Evolutionary conservation across 176 grass and related monocot species (phyloP).

Genomic region (Oryza officinalis): DNA sequence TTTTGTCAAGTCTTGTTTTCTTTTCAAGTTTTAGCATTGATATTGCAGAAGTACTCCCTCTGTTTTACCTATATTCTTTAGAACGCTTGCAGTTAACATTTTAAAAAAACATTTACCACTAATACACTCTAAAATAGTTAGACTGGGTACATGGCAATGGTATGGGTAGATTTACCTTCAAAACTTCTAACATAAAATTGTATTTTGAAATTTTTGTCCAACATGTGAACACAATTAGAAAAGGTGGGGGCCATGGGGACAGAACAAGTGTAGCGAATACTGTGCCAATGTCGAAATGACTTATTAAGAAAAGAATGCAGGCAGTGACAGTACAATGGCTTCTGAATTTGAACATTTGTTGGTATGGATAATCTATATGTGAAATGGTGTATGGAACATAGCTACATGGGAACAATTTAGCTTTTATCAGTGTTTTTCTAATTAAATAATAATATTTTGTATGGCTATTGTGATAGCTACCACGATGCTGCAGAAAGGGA

Average conservation of each 20-base stretch:
- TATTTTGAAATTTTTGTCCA: not conserved
- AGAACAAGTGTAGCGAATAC: not conserved
- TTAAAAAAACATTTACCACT: not conserved
- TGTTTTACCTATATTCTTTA: not conserved
- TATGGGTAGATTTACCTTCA: not conserved
- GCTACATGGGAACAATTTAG: not conserved
- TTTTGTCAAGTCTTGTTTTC: conserved; percentile 5
- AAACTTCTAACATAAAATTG: not conserved
- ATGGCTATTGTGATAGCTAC: conserved; percentile 63
- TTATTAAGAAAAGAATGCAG: not conserved
- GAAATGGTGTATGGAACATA: conserved; percentile 12
- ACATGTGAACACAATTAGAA: not conserved
- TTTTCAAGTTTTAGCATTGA: conserved; percentile 22
- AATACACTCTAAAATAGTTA: not conserved
- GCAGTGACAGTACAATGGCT: not conserved
- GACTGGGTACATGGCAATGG: not conserved
- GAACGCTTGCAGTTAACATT: not conserved
- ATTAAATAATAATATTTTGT: conserved; percentile 16
- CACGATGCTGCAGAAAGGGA: conserved; percentile 84
- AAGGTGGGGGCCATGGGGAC: not conserved
- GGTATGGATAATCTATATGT: not conserved
- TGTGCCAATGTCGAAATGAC: not conserved
- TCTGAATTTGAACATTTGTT: not conserved
- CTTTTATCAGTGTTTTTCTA: not conserved
- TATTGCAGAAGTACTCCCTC: not conserved